Percentiles rank a stretch among this genome's conserved stretches.
Conservation (phyloP, 441 rosid genomes). For the Pelargonium cotyledonis region DNA sequence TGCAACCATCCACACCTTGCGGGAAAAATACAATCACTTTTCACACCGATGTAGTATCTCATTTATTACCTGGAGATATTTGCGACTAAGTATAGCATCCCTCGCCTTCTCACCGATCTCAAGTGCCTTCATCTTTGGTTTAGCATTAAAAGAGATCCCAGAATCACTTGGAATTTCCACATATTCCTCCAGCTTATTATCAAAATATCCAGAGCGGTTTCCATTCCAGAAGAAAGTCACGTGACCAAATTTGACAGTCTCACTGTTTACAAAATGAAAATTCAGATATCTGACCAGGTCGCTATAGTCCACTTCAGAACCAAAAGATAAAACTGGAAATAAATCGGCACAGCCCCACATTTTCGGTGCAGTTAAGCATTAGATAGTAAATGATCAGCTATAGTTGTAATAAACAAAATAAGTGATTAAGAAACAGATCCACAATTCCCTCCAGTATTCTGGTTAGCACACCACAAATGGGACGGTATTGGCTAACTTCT, state of each 20-base stretch:
- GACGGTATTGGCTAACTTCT: background rate
- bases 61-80: constrained; percentile 67
- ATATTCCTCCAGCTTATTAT: constrained; percentile 63
- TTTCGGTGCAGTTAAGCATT: background rate
- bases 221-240: constrained; percentile 99
- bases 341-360: background rate
- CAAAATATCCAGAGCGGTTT: constrained; percentile 88
- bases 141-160: constrained; percentile 85
- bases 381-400: background rate
- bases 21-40: background rate
- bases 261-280: constrained; percentile 39
- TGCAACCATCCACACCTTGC: background rate
- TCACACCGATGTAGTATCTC: background rate
- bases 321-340: background rate
- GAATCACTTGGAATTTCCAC: constrained; percentile 87
- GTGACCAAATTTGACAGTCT: constrained; percentile 97
- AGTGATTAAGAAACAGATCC: background rate
- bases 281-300: background rate
- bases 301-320: background rate
- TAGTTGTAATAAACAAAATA: background rate
- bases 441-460: background rate
- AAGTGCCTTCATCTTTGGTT: constrained; percentile 89
- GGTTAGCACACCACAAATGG: background rate
- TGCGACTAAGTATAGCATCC: constrained; percentile 77
- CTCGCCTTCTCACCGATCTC: constrained; percentile 87